Evolutionary conservation across 2,329 filamentous ascomycete genomes (phyloP).

Genomic region (Colletotrichum truncatum): DNA sequence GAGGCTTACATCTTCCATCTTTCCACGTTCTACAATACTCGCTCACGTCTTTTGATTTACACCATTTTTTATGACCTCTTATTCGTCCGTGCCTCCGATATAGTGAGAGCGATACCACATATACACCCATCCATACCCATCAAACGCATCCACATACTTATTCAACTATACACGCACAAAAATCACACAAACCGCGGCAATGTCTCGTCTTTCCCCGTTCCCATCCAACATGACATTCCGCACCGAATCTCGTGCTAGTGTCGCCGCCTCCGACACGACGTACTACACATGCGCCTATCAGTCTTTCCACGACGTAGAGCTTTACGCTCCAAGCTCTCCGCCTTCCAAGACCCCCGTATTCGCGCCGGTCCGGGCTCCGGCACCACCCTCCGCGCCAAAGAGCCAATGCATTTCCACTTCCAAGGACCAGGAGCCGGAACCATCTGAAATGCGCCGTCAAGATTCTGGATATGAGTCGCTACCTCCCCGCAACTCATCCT

Average conservation of each 20-base stretch:
- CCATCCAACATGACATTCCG: conserved; percentile 33
- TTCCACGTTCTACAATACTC: conserved; percentile 19
- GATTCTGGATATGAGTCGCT: conserved; percentile 69
- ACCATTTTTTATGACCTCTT: not conserved
- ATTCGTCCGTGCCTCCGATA: not conserved
- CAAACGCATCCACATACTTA: not conserved
- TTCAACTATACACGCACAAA: not conserved
- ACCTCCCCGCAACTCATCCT: conserved; percentile 48
- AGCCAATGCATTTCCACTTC: conserved; percentile 26
- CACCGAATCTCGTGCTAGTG: conserved; percentile 48
- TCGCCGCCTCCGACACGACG: conserved; percentile 57
- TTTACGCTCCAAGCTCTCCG: conserved; percentile 50
- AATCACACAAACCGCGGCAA: not conserved
- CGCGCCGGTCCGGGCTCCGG: conserved; percentile 27
- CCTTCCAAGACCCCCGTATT: conserved; percentile 32
- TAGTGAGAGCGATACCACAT: too few relatives aligned
- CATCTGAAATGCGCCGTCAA: conserved; percentile 59
- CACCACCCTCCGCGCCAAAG: conserved; percentile 4
- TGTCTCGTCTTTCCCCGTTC: conserved; percentile 29
- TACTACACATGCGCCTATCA: conserved; percentile 48
- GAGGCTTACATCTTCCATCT: conserved; percentile 8
- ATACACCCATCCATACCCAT: too few relatives aligned
- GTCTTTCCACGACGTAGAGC: conserved; percentile 61
- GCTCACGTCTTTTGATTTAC: not conserved
- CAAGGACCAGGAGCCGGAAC: conserved; percentile 36